Evolutionary conservation across 208 protist genomes (phyloP), one percentile per base, ranked within the genome.

Genomic region (Acanthamoeba culbertsoni): DNA sequence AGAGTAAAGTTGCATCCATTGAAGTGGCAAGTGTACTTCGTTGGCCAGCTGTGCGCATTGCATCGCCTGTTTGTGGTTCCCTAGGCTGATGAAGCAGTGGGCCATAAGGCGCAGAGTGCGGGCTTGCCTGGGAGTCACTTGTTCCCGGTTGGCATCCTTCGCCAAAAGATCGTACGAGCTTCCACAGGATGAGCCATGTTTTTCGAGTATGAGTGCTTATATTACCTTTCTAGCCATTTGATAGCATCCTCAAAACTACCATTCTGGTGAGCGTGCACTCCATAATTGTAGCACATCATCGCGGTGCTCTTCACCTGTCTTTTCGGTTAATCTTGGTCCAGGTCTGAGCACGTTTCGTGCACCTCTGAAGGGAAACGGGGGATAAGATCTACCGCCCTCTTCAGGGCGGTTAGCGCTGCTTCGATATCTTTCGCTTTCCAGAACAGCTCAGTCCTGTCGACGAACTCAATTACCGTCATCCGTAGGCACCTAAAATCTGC

Each of bases 91-190:
- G 16, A 63, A 16, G 45, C 77, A 88, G 37, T 88, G 77, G 10
- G 77, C 46, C 77, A 88, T 63, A 48, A 88, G 77, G 23, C 77
- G 20, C 77, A 88, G 26, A 43, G 77, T 88, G 37, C 77, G 16
- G 2, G 77, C 77, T 62, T 62, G 77, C 51, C 62, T 88, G 14
- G 77, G 33, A 26, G 10, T 31, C 43, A 33, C 26, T 88, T 88
- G 77, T 0, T 3, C 77, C 62, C 37, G 77, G 28, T 88, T 43
- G 16, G n/a, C 8, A 7, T 53, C 77, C 48, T 55, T 88, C 0
- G 26, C 28, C 77, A 88, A n/a, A n/a, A 88, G n/a, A 5, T 88
- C 77, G 23, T 88, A 62, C n/a, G 77, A 88, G n/a, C 68, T 79
- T 33, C 14, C 6, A 10, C 12, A 79, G 23, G 37, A 5, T 28